Evolutionary conservation across 176 grass and related monocot species (phyloP).

Genomic region (Sorghum bicolor): DNA sequence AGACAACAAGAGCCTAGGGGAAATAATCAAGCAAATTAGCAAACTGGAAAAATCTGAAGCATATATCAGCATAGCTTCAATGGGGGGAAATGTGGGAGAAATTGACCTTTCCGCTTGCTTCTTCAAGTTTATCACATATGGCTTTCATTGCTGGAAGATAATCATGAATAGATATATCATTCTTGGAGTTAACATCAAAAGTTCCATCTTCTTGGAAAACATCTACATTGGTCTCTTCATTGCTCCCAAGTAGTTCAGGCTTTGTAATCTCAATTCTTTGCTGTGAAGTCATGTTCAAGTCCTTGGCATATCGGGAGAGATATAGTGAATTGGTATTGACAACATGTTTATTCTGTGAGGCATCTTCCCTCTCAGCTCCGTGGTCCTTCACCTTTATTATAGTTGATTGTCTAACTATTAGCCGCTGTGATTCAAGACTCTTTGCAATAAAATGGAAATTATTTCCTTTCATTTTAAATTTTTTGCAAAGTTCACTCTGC

Average conservation of each 20-base stretch:
- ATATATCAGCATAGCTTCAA: conserved; percentile 19
- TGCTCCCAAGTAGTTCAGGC: conserved; percentile 48
- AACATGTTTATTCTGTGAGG: conserved; percentile 59
- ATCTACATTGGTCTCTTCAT: conserved; percentile 32
- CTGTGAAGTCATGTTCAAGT: conserved; percentile 83
- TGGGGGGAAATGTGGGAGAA: neutral
- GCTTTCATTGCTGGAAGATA: conserved; percentile 90
- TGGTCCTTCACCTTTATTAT: conserved; percentile 74
- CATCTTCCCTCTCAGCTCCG: conserved; percentile 44
- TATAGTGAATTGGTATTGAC: conserved; percentile 81
- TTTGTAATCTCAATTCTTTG: conserved; percentile 91
- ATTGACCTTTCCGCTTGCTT: conserved; percentile 77
- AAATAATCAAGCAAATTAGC: conserved; percentile 39
- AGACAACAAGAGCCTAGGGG: conserved; percentile 78
- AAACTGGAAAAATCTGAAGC: neutral
- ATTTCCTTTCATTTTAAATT: conserved; percentile 76
- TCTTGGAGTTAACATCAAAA: conserved; percentile 40
- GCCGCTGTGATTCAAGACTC: conserved; percentile 59
- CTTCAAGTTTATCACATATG: conserved; percentile 94
- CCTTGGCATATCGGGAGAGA: conserved; percentile 76
- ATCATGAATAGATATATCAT: conserved; percentile 72
- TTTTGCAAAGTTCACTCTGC: conserved; percentile 75
- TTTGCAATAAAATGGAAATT: conserved; percentile 93
- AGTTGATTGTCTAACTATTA: conserved; percentile 85
- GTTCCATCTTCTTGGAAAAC: conserved; percentile 43